Evolutionary conservation across 2,329 filamentous ascomycete species (phyloP).

Genomic region (Bipolaris cookei): DNA sequence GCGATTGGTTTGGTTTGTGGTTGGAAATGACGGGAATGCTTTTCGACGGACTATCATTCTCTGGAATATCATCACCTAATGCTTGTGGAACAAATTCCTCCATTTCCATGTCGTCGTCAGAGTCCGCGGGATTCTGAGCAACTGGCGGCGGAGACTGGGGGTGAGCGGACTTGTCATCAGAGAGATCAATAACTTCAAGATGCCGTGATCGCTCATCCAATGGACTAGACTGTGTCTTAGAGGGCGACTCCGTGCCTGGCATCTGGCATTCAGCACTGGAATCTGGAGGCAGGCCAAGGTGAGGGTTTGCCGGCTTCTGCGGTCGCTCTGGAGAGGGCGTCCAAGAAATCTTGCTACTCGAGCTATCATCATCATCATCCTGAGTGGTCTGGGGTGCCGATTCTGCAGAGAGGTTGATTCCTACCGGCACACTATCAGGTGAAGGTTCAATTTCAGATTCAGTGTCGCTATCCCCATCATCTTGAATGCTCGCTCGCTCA

Average conservation of each 20-base stretch:
- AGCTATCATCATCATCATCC: conserved; percentile 8
- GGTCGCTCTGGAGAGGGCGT: conserved; percentile 23
- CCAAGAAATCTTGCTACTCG: conserved; percentile 27
- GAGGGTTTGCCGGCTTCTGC: conserved; percentile 11
- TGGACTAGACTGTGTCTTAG: not conserved
- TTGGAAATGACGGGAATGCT: not conserved
- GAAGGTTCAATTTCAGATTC: conserved; percentile 26
- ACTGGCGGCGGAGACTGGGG: conserved; percentile 30
- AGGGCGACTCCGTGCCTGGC: not conserved
- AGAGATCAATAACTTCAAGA: conserved; percentile 12
- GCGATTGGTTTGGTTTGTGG: not conserved
- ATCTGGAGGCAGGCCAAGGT: conserved; percentile 37
- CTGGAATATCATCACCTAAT: conserved; percentile 32
- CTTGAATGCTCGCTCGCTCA: conserved; percentile 24
- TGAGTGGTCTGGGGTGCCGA: conserved; percentile 11
- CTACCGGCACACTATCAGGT: conserved; percentile 12
- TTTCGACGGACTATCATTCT: not conserved
- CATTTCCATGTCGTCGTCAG: conserved; percentile 42
- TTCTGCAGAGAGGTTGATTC: conserved; percentile 11
- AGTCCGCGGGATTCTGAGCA: conserved; percentile 9
- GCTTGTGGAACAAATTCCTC: conserved; percentile 37
- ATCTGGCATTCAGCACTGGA: conserved; percentile 29
- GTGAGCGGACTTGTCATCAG: conserved; percentile 12
- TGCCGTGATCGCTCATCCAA: not conserved
- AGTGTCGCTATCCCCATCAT: conserved; percentile 16